A percentile compares a stretch with the other conserved stretches of the same genome.
Evolutionary conservation across 306 rosid species (phyloP).

Genomic region (Lathyrus aphaca): DNA sequence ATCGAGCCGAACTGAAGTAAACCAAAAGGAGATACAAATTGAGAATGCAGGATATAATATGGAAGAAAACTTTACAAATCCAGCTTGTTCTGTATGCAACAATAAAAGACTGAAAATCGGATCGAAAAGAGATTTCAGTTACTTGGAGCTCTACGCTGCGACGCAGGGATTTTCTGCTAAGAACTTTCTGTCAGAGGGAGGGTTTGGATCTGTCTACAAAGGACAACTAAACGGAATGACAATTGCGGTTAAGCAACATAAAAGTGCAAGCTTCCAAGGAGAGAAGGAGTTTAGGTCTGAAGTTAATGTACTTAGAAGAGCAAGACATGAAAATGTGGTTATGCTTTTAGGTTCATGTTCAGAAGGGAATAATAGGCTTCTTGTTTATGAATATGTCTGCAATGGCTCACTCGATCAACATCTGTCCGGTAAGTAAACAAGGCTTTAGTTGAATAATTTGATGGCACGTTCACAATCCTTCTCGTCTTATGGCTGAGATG

Average conservation of each 20-base stretch:
- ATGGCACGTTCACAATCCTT: neutral
- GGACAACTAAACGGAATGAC: constrained; percentile 60
- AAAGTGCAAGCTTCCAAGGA: constrained; percentile 71
- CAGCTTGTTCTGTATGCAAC: constrained; percentile 61
- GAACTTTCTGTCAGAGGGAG: constrained; percentile 85
- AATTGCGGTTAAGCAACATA: constrained; percentile 84
- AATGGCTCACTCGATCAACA: constrained; percentile 81
- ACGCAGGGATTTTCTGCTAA: constrained; percentile 59
- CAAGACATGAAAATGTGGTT: constrained; percentile 82
- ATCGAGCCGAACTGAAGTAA: constrained; percentile 24
- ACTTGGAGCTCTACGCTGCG: constrained; percentile 56
- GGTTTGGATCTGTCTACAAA: constrained; percentile 73
- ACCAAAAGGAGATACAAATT: constrained; percentile 8
- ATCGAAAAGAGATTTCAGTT: constrained; percentile 64
- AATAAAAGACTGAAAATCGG: constrained; percentile 60
- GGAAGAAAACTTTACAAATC: constrained; percentile 46
- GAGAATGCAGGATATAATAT: constrained; percentile 31
- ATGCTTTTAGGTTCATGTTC: constrained; percentile 82
- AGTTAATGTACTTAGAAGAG: constrained; percentile 72
- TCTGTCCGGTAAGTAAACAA: constrained; percentile 55
- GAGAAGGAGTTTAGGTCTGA: constrained; percentile 82
- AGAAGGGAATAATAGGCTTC: constrained; percentile 68
- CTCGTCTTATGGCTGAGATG: neutral
- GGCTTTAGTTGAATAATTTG: neutral
- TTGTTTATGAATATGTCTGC: constrained; percentile 90